Evolutionary conservation across 371 early-diverging fungal species (phyloP), one percentile per base, ranked within the genome.

Genomic region (Chytridium lagenaria): DNA sequence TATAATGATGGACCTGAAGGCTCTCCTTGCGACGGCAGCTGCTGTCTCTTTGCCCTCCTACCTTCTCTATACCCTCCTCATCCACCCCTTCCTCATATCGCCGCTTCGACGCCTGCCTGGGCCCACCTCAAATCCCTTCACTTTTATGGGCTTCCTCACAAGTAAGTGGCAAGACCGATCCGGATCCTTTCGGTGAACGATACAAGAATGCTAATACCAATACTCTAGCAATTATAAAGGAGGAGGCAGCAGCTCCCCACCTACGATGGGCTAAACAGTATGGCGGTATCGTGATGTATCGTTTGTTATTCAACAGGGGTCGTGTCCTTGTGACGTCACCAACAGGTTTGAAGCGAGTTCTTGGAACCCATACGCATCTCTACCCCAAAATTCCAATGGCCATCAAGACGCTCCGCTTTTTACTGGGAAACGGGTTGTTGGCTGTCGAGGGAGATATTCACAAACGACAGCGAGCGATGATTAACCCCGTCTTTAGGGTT

Each of bases 401-500:
- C 12, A 5, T 22, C 7, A 7, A 23, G 26, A 5, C 84, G 36
- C 61, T 89, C 28, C 67, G 70, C 1, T 70, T 71, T n/a, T 68
- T 89, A 5, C 33, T 89, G 7, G 90, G 91, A 2, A 59, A 83
- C 26, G 90, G 91, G 5, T 71, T 91, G 2, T 64, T 91, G 44
- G 71, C 88, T 10, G 82, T 86, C 0, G 49, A 90, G 77, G 91
- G 90, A 0, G 83, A 79, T 44, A 79, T 63, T 0, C 92, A 91
- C 76, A 82, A 83, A 64, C 85, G 82, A 28, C 92, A 91, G 72
- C 87, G 92, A 51, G 89, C 87, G 59, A 80, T 90, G 83, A 72
- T 90, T 44, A 90, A 90, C 72, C 92, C 92, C 7, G 87, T 88
- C 7, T 91, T 91, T 68, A 76, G 83, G 1, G 76, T 86, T 30